Evolutionary conservation across 768 basidiomycete genomes (phyloP).

Genomic region (Lactifluus rugatus): DNA sequence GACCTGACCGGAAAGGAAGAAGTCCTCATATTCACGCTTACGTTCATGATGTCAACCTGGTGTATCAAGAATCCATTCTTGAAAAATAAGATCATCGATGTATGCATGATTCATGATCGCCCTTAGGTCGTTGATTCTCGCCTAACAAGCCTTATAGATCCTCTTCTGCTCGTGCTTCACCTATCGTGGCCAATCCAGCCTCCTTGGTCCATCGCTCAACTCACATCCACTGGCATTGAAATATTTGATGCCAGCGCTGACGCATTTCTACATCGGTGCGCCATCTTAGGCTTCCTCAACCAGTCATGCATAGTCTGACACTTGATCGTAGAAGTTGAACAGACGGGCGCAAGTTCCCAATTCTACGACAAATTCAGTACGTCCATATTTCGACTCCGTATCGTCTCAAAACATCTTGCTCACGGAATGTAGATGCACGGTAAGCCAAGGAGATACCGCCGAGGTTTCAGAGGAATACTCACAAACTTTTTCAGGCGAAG

Average conservation of each 20-base stretch:
- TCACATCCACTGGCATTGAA: conserved; percentile 76
- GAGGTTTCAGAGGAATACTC: neutral
- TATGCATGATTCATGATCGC: conserved; percentile 28
- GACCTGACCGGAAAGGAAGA: conserved; percentile 80
- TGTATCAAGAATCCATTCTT: conserved; percentile 99
- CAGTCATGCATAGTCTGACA: neutral
- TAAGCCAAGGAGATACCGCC: conserved; percentile 20
- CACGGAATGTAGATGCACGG: conserved; percentile 40
- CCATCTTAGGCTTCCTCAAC: neutral
- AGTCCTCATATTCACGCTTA: conserved; percentile 76
- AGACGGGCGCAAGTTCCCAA: conserved; percentile 94
- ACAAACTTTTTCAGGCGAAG: conserved; percentile 47
- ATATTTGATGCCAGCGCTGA: conserved; percentile 83
- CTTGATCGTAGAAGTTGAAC: conserved; percentile 72
- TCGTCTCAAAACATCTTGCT: neutral
- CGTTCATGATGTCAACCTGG: conserved; percentile 89
- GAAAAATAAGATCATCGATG: conserved; percentile 93
- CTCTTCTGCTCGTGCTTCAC: conserved; percentile 62
- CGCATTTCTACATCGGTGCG: conserved; percentile 90
- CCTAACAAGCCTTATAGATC: conserved; percentile 35
- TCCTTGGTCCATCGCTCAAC: conserved; percentile 77
- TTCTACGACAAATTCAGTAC: conserved; percentile 97
- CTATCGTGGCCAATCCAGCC: conserved; percentile 58
- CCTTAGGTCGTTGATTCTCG: neutral
- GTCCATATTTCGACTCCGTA: conserved; percentile 25